Conservation (phyloP, 805 yeast species). For the Lipomyces mesembrius region DNA sequence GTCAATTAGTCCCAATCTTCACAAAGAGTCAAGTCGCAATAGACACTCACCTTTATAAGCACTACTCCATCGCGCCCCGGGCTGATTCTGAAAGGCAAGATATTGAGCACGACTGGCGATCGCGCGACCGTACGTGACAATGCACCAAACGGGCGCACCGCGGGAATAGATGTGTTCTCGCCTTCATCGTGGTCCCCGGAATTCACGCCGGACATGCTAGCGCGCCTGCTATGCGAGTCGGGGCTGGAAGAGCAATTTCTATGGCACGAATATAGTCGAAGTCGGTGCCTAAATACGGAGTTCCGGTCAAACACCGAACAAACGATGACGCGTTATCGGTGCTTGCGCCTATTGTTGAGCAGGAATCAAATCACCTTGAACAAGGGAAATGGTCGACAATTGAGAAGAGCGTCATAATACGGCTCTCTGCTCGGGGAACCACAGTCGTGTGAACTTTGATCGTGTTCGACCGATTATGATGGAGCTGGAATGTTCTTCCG, state of each 20-base stretch:
- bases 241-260: not conserved
- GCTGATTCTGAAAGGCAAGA: constrained; percentile 7
- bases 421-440: not conserved
- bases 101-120: constrained; percentile 14
- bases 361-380: constrained; percentile 1
- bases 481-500: not conserved
- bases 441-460: not conserved
- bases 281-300: not conserved
- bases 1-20: not conserved
- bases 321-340: not conserved
- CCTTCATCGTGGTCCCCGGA: not conserved
- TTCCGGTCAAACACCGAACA: not conserved
- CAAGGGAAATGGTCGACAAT: not conserved
- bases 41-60: constrained; percentile 9
- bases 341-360: not conserved
- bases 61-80: constrained; percentile 3
- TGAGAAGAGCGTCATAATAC: not conserved
- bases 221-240: not conserved
- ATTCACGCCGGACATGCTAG: not conserved
- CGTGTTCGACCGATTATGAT: not conserved
- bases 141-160: not conserved
- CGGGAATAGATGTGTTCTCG: not conserved
- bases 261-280: not conserved
- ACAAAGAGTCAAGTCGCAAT: not conserved
- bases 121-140: constrained; percentile 9